Evolutionary conservation across 2,329 filamentous ascomycete species (phyloP).

Genomic region (Cordyceps militaris): DNA sequence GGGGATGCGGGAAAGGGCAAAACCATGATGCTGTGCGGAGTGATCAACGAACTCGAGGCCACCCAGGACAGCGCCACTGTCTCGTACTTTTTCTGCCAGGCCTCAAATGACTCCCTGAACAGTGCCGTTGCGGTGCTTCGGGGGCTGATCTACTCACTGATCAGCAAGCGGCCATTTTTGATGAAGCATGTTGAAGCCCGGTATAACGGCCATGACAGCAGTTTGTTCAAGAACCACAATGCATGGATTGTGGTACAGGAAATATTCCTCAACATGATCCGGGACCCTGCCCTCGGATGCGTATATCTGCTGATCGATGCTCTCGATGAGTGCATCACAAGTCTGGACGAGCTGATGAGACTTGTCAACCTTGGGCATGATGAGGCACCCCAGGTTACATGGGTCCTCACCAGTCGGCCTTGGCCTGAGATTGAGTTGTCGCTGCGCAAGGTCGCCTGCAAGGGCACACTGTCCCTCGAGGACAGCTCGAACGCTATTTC

Average conservation of each 20-base stretch:
- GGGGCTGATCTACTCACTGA: constrained; percentile 35
- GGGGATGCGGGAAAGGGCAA: constrained; percentile 36
- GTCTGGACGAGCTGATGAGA: background rate
- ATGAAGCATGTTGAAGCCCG: constrained; percentile 4
- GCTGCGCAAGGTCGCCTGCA: constrained; percentile 18
- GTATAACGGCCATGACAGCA: constrained; percentile 25
- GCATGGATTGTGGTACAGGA: constrained; percentile 23
- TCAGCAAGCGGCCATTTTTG: constrained; percentile 26
- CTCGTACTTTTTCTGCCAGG: constrained; percentile 38
- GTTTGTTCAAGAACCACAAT: constrained; percentile 32
- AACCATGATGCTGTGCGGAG: constrained; percentile 35
- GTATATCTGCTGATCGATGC: constrained; percentile 36
- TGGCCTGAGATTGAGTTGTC: constrained; percentile 27
- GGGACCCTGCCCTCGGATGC: constrained; percentile 21
- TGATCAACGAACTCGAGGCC: constrained; percentile 27
- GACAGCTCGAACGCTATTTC: too few species aligned
- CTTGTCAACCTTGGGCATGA: constrained; percentile 9
- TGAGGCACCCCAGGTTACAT: constrained; percentile 36
- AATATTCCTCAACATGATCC: constrained; percentile 28
- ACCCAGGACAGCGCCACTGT: background rate
- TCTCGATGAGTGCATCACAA: constrained; percentile 37
- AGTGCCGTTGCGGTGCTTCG: constrained; percentile 34
- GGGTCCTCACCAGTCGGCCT: constrained; percentile 35
- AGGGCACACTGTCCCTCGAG: too few species aligned
- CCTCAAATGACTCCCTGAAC: constrained; percentile 29